Conservation (phyloP, 441 rosid genomes). For the Corymbia citriodora region DNA sequence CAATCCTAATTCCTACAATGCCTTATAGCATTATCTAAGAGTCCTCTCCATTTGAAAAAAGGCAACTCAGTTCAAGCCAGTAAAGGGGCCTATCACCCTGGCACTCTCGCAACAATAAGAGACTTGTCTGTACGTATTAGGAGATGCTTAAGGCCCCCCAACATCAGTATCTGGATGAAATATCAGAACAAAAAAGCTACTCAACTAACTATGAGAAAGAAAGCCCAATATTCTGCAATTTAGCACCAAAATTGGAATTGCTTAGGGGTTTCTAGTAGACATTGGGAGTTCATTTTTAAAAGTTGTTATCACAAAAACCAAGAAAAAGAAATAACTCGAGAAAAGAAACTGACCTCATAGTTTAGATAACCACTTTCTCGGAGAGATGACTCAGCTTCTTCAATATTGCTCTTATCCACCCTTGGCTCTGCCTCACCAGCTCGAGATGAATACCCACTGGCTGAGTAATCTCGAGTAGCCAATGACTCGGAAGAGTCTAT, state of each 20-base stretch:
- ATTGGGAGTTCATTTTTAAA: not conserved
- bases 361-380: conserved; percentile 72
- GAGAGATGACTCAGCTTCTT: conserved; percentile 75
- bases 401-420: conserved; percentile 62
- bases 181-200: not conserved
- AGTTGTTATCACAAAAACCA: not conserved
- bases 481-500: conserved; percentile 63
- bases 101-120: not conserved
- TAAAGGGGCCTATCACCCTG: not conserved
- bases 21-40: not conserved
- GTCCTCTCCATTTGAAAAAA: not conserved
- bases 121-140: not conserved
- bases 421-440: conserved; percentile 47
- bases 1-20: not conserved
- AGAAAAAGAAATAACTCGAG: not conserved
- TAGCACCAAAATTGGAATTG: not conserved
- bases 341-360: conserved; percentile 46
- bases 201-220: not conserved
- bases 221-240: not conserved
- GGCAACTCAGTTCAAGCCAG: not conserved
- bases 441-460: conserved; percentile 56
- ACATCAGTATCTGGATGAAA: not conserved
- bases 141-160: not conserved
- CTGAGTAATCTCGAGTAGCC: conserved; percentile 60
- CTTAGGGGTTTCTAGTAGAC: not conserved